Base-by-base conservation (phyloP, 2,329 filamentous ascomycete species). In the Teratosphaeria nubilosa region DNA sequence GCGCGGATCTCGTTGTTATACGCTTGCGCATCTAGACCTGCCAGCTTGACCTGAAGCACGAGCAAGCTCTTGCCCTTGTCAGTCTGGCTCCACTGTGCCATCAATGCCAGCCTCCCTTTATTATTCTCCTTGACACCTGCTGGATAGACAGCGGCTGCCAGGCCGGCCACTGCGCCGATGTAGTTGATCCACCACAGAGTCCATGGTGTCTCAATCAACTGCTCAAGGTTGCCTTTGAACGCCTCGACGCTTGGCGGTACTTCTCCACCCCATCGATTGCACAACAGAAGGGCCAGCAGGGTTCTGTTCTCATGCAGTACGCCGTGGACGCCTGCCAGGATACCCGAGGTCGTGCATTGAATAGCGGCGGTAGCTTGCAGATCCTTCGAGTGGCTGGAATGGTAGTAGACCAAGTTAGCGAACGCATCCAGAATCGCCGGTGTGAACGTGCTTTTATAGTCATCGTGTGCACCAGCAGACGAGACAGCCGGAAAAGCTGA, bases 301-400 rank as follows among this genome's bases (percentile, higher is more conserved):
- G 88, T 86, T 13, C 90, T 82, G 55, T 85, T 80, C 51, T 84
- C 72, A 69, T 96, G 91, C 1, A 84, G 85, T 27, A 95, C 74
- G 0, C 90, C 90, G 45, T 92, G 89, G 1, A 82, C 79, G 14
- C 82, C 80, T 1, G 84, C 81, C 54, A 91, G 78, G 37, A 87
- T 75, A 0, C 88, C 84, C 0, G 82, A 83, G 5, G 89, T 83
- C 1, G 88, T 87, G 60, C 83, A 78, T 65, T 91, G 85, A n/a
- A 96, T 75, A 7, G 86, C 86, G 55, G 83, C 82, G 2, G 87
- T 82, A 0, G 88, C 82, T 63, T 80, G 69, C 6, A 77, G 65
- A 53, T 78, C 76, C 59, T 77, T 78, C 2, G 74, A 71, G 55
- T 75, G 71, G 45, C 70, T 72, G 51, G 71, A 70, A 59, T 76